These are phyloP conservation scores for Ceratobasidium papillatum DNA, from an alignment of 1,284 basidiomycete species.

Conservation along the genomic window DNA sequence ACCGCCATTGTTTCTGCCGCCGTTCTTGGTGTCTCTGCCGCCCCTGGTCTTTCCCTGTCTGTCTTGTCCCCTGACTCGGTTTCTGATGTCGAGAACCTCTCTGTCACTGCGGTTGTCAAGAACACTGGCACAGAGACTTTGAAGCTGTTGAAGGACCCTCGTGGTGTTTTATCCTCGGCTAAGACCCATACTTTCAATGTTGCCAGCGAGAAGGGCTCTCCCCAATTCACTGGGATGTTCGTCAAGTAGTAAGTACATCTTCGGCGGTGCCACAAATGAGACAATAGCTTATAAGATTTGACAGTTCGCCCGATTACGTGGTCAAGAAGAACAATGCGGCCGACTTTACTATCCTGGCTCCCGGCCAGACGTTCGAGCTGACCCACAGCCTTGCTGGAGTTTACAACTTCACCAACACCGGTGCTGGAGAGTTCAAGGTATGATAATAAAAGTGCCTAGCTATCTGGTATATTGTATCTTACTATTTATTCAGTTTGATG, in stretches of 20 bases:
- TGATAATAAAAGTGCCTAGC: not conserved
- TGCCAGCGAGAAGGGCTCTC: slow-evolving; percentile 52
- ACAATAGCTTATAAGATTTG: not conserved
- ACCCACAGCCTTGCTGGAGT: slow-evolving; percentile 39
- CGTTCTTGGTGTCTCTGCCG: slow-evolving; percentile 30
- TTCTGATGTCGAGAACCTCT: slow-evolving; percentile 55
- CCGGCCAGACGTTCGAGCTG: slow-evolving; percentile 35
- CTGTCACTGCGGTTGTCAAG: slow-evolving; percentile 55
- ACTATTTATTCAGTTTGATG: slow-evolving; percentile 18
- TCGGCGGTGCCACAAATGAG: not conserved
- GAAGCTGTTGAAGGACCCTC: slow-evolving; percentile 60
- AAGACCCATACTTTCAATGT: slow-evolving; percentile 59
- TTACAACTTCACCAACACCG: slow-evolving; percentile 39
- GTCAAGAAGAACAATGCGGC: slow-evolving; percentile 38
- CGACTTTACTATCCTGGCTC: slow-evolving; percentile 31
- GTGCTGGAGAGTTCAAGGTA: slow-evolving; percentile 40
- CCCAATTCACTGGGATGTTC: slow-evolving; percentile 38
- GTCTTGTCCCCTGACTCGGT: slow-evolving; percentile 53
- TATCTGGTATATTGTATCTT: not conserved
- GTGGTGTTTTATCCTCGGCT: slow-evolving; percentile 54
- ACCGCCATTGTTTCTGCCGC: slow-evolving; percentile 13
- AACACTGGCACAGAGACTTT: slow-evolving; percentile 61
- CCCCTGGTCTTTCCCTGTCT: slow-evolving; percentile 23
- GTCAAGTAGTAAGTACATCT: slow-evolving; percentile 29
- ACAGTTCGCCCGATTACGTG: slow-evolving; percentile 33